A percentile compares a stretch with the other conserved stretches of the same genome.
Conservation (phyloP, 176 grass and related monocot species). For the Aegilops bicornis region DNA sequence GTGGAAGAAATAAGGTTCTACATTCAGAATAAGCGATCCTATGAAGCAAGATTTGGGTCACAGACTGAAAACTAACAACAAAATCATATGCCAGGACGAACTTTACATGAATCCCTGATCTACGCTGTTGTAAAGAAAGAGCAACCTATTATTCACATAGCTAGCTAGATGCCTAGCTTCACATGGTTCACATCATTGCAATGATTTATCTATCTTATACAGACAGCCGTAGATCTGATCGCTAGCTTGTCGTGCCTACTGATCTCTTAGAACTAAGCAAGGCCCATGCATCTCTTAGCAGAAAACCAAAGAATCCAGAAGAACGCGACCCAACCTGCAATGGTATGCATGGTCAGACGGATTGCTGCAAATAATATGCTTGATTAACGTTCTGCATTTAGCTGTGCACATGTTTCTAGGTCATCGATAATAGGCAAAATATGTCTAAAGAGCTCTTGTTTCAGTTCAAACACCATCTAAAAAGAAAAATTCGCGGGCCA, state of each 20-base stretch:
- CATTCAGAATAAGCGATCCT: no score
- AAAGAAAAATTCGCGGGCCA: no score
- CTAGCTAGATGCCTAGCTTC: background rate
- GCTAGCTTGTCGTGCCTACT: slow-evolving; percentile 16
- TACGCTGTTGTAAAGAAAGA: background rate
- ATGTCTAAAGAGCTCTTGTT: background rate
- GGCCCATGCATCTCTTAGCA: slow-evolving; percentile 45
- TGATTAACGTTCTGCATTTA: background rate
- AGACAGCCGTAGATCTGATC: background rate
- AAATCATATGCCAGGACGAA: background rate
- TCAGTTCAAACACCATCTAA: background rate
- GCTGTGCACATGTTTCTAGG: background rate
- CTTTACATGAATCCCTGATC: background rate
- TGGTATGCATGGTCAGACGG: background rate
- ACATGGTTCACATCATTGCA: background rate
- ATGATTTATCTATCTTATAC: background rate
- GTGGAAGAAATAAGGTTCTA: no score
- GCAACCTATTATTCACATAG: background rate
- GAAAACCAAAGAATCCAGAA: slow-evolving; percentile 61
- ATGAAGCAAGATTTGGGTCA: background rate
- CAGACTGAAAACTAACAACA: background rate
- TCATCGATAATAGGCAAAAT: no score
- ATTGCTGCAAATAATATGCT: no score
- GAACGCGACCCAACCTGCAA: slow-evolving; percentile 73
- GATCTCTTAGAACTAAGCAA: slow-evolving; percentile 48